A percentile compares a stretch with the other conserved stretches of the same genome.
Conservation (phyloP, 805 yeast genomes). For the Candida germanica region DNA sequence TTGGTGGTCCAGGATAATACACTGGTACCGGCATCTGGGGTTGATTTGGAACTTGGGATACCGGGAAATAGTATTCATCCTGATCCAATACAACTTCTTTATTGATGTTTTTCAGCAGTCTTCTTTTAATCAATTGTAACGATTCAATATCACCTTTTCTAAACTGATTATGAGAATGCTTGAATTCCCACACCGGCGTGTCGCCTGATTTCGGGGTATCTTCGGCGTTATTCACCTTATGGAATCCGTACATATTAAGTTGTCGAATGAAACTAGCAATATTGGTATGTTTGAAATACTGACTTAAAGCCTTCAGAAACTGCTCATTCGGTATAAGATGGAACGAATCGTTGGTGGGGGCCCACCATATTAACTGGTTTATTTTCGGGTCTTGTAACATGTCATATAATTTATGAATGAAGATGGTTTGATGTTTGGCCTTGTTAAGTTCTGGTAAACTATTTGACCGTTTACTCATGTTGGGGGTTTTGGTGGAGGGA, state of each 20-base stretch:
- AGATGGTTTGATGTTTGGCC: constrained; percentile 43
- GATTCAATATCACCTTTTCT: constrained; percentile 77
- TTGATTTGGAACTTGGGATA: background rate
- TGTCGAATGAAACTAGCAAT: constrained; percentile 43
- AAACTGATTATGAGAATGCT: constrained; percentile 76
- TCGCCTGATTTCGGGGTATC: constrained; percentile 6
- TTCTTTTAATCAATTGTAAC: constrained; percentile 71
- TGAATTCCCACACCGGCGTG: constrained; percentile 70
- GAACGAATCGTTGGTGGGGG: constrained; percentile 66
- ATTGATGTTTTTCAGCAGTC: constrained; percentile 50
- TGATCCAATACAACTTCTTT: constrained; percentile 38
- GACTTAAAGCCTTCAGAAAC: constrained; percentile 67
- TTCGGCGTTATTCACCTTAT: constrained; percentile 41
- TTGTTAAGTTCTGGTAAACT: constrained; percentile 13
- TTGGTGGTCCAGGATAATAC: background rate
- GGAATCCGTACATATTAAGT: constrained; percentile 46
- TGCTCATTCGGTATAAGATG: constrained; percentile 82
- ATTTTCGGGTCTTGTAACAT: constrained; percentile 81
- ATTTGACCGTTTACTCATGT: constrained; percentile 13
- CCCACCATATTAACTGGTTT: constrained; percentile 84
- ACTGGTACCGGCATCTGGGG: background rate
- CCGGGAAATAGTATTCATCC: constrained; percentile 10
- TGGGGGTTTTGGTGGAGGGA: too few species aligned
- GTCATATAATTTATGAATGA: constrained; percentile 85
- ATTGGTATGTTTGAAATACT: constrained; percentile 50